Evolutionary conservation across 2,329 filamentous ascomycete species (phyloP).

Genomic region (Alternaria sp.): DNA sequence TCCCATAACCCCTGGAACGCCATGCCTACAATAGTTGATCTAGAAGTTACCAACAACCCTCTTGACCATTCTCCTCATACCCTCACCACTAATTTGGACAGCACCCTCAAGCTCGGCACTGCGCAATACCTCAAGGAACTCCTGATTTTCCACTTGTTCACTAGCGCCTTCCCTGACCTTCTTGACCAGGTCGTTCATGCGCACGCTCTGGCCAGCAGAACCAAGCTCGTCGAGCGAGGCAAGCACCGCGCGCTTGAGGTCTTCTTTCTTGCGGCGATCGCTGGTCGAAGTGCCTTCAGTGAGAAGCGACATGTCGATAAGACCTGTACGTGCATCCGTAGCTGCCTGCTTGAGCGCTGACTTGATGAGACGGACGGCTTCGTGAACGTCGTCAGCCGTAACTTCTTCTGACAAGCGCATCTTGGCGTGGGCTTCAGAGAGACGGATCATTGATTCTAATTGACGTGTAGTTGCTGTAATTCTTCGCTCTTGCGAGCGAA

Average conservation of each 20-base stretch:
- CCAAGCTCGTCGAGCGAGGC: conserved; percentile 79
- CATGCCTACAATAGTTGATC: not conserved
- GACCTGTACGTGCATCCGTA: conserved; percentile 87
- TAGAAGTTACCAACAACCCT: conserved; percentile 62
- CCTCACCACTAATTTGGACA: conserved; percentile 83
- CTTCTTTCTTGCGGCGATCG: conserved; percentile 83
- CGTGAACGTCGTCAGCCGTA: conserved; percentile 81
- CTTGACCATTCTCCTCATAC: conserved; percentile 80
- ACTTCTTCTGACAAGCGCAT: conserved; percentile 87
- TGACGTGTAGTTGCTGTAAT: conserved; percentile 98
- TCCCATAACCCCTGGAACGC: not conserved
- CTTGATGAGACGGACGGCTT: conserved; percentile 92
- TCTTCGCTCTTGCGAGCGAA: conserved; percentile 85
- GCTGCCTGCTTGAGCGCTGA: conserved; percentile 94
- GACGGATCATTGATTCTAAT: conserved; percentile 97
- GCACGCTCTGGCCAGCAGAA: conserved; percentile 67
- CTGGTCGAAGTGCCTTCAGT: conserved; percentile 91
- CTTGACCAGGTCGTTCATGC: conserved; percentile 80
- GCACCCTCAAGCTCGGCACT: conserved; percentile 84
- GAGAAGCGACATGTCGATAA: conserved; percentile 95
- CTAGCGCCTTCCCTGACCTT: conserved; percentile 67
- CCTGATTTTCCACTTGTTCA: conserved; percentile 73
- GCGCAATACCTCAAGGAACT: conserved; percentile 84
- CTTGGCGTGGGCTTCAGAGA: conserved; percentile 94
- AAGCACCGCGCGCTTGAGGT: conserved; percentile 82